Evolutionary conservation across 2,329 filamentous ascomycete genomes (phyloP).

Genomic region (Ophiostoma montium): DNA sequence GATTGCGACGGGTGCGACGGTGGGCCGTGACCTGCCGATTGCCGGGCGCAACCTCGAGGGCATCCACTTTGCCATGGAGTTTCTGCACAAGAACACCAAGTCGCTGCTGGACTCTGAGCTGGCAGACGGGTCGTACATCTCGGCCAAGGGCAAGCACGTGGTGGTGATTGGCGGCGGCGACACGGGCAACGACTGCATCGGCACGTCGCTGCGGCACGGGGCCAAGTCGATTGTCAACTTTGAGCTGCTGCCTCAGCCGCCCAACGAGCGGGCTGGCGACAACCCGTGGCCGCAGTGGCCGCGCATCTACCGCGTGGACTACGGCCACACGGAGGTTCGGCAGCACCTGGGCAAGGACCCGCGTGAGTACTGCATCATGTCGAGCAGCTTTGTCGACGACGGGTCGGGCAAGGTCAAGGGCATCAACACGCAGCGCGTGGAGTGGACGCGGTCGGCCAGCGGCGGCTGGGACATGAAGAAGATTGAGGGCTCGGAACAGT

Average conservation of each 20-base stretch:
- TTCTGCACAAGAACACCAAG: constrained; percentile 95
- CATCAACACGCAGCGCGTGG: constrained; percentile 88
- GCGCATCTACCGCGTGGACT: constrained; percentile 95
- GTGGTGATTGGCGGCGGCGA: constrained; percentile 96
- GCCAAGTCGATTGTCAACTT: constrained; percentile 96
- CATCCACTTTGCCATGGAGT: constrained; percentile 94
- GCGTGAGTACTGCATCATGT: constrained; percentile 97
- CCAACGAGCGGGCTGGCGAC: constrained; percentile 75
- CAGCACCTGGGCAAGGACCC: constrained; percentile 94
- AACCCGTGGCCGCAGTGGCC: constrained; percentile 99
- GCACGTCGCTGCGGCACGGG: constrained; percentile 87
- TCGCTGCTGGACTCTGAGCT: constrained; percentile 87
- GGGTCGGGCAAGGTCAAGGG: constrained; percentile 80
- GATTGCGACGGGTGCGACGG: constrained; percentile 83
- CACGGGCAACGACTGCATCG: constrained; percentile 95
- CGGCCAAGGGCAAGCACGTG: constrained; percentile 89
- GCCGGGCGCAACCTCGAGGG: constrained; percentile 77
- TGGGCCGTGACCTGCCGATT: constrained; percentile 84
- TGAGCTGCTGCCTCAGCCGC: constrained; percentile 84
- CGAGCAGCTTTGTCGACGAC: constrained; percentile 87
- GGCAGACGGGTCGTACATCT: constrained; percentile 73
- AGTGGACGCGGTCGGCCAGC: constrained; percentile 81
- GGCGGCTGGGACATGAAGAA: constrained; percentile 99
- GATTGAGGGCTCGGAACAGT: constrained; percentile 80
- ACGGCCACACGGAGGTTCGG: constrained; percentile 89